These are phyloP conservation scores for Penicillium griseofulvum DNA, from an alignment of 2,329 filamentous ascomycete species.

Conservation along the genomic window DNA sequence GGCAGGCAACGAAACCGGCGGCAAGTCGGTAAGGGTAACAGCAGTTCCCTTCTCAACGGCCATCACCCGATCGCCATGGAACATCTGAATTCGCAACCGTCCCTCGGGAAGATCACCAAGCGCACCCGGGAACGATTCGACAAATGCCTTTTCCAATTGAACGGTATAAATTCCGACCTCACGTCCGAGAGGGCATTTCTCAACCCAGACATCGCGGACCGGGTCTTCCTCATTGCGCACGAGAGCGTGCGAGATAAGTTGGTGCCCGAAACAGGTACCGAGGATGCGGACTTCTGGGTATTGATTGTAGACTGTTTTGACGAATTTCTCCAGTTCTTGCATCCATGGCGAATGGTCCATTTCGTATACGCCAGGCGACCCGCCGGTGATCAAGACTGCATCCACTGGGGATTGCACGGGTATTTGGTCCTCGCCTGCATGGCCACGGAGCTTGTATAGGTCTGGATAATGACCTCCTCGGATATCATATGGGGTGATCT, in stretches of 20 bases:
- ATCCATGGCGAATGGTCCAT: constrained; percentile 31
- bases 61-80: constrained; percentile 26
- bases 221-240: constrained; percentile 18
- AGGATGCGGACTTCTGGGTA: constrained; percentile 33
- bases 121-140: constrained; percentile 15
- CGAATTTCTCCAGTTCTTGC: constrained; percentile 23
- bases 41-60: constrained; percentile 21
- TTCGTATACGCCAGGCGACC: constrained; percentile 29
- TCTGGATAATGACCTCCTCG: constrained; percentile 27
- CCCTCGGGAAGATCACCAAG: constrained; percentile 14
- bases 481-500: constrained; percentile 26
- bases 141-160: constrained; percentile 17
- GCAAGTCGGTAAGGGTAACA: constrained; percentile 17
- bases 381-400: constrained; percentile 35
- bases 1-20: constrained; percentile 21
- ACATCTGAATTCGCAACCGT: constrained; percentile 25
- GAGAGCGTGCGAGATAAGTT: constrained; percentile 28
- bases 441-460: constrained; percentile 20
- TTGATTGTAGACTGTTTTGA: constrained; percentile 24
- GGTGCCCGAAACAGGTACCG: constrained; percentile 38
- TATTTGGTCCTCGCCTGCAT: constrained; percentile 7
- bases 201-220: constrained; percentile 23
- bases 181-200: constrained; percentile 23
- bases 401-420: constrained; percentile 24
- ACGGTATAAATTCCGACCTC: constrained; percentile 25